Evolutionary conservation across 371 early-diverging fungal genomes (phyloP), one percentile per base, ranked within the genome.

Genomic region (Blakeslea trispora): DNA sequence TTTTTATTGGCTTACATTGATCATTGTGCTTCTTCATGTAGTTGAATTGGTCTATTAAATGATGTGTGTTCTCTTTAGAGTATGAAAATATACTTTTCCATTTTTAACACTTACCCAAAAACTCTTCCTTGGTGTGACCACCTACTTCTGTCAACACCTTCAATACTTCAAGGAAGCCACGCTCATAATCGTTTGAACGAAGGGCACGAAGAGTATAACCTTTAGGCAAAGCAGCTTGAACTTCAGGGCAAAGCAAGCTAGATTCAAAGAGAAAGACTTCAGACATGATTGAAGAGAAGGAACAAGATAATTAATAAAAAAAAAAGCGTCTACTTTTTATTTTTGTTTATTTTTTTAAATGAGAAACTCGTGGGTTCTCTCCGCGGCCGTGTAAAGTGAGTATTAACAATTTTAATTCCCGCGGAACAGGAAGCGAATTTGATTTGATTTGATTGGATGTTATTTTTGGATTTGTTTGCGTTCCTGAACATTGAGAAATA

Each of bases 141-240:
- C 93, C 93, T 31, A 93, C 89, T 35, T 79, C 85, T 11, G 96
- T 94, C 46, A 96, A 77, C 47, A 83, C 84, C 32, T 76, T 68
- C 18, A 93, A 80, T 3, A 83, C 81, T 17, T 88, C 71, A 18
- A 93, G 72, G 71, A 87, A 89, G 11, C 88, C 88, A 21, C 83
- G 77, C 56, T 91, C 91, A 71, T 88, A 95, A 72, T 98, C 98
- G 15, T 81, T 80, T 11, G 81, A 64, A 37, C 85, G 85, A 31
- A 98, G 84, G 7, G 98, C 92, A 13, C 97, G 83, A 45, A 97
- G 71, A 0, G 77, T 74, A 71, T 92, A 93, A 40, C 92, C 93
- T 5, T 75, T 72, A 22, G 94, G 93, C 41, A 98, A 75, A 43
- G 77, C 69, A 5, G 77, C 75, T 60, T 84, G 86, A 13, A 94